phyloP scores from a whole-genome alignment of 169 alveolate genomes.

The Babesia microti region DNA sequence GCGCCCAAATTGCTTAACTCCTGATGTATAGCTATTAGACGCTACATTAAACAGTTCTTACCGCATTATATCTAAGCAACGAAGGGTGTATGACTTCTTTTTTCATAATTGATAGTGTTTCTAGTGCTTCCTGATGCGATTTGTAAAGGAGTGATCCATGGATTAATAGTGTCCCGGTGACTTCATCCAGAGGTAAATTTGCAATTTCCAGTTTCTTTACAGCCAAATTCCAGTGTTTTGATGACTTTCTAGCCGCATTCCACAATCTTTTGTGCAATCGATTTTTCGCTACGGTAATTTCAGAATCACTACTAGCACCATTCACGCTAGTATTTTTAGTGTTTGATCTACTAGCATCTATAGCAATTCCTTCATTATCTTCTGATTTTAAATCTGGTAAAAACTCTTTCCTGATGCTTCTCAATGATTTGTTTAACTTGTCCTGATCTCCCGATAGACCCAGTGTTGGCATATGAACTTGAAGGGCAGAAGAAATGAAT shows the following conservation, averaged over 20 bases:
- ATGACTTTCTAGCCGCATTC: conserved; percentile 9
- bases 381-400: background rate
- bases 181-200: conserved; percentile 11
- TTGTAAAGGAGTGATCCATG: conserved; percentile 18
- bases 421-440: conserved; percentile 19
- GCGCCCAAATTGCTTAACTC: conserved; percentile 18
- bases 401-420: conserved; percentile 22
- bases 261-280: background rate
- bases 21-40: conserved; percentile 12
- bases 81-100: conserved; percentile 24
- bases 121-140: background rate
- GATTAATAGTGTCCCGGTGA: conserved; percentile 23
- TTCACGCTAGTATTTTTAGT: too few relatives aligned
- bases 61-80: conserved; percentile 34
- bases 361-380: too few relatives aligned
- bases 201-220: conserved; percentile 16
- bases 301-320: too few relatives aligned
- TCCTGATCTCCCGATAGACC: conserved; percentile 23
- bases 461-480: conserved; percentile 19
- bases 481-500: conserved; percentile 41
- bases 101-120: conserved; percentile 32
- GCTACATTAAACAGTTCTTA: conserved; percentile 12
- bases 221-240: conserved; percentile 24
- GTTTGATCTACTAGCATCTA: too few relatives aligned
- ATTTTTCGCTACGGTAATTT: background rate